A percentile compares a stretch with the other conserved stretches of the same genome.
Evolutionary conservation across 352 stramenopile species (phyloP).

Genomic region (Phytophthora capsici): DNA sequence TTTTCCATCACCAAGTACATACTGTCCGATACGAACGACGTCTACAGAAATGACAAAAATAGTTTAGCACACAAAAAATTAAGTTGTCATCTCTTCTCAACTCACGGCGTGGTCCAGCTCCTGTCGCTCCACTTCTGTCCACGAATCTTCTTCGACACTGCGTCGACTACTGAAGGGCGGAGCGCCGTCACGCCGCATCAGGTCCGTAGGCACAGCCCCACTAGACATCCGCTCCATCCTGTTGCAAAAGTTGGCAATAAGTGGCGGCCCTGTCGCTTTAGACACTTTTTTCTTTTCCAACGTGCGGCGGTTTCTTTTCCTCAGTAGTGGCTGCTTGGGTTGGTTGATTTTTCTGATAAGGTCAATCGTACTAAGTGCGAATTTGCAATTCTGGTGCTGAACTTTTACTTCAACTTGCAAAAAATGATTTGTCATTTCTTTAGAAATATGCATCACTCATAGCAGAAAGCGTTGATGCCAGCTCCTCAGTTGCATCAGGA

Average conservation of each 20-base stretch:
- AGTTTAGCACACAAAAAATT: constrained; percentile 8
- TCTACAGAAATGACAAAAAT: constrained; percentile 42
- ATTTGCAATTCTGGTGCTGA: constrained; percentile 8
- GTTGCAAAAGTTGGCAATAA: constrained; percentile 1
- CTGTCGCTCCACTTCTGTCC: constrained; percentile 82
- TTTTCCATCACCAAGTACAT: constrained; percentile 86
- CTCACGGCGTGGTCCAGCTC: constrained; percentile 81
- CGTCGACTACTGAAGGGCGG: constrained; percentile 23
- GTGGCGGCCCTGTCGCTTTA: constrained; percentile 3
- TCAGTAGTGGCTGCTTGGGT: constrained; percentile 2
- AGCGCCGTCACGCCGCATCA: constrained; percentile 8
- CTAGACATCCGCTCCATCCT: constrained; percentile 27
- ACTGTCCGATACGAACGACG: constrained; percentile 76
- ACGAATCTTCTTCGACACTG: constrained; percentile 80
- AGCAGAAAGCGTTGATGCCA: constrained; percentile 50
- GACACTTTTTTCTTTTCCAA: not conserved
- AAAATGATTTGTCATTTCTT: not conserved
- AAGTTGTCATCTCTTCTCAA: constrained; percentile 7
- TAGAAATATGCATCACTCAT: constrained; percentile 59
- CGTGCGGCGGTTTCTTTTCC: constrained; percentile 11
- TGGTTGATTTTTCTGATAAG: constrained; percentile 24
- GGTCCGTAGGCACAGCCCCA: not conserved
- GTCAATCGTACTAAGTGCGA: constrained; percentile 21
- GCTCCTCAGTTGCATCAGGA: constrained; percentile 66
- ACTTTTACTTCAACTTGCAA: constrained; percentile 27